Conservation (phyloP, 306 rosid species). For the Fragaria vesca region DNA sequence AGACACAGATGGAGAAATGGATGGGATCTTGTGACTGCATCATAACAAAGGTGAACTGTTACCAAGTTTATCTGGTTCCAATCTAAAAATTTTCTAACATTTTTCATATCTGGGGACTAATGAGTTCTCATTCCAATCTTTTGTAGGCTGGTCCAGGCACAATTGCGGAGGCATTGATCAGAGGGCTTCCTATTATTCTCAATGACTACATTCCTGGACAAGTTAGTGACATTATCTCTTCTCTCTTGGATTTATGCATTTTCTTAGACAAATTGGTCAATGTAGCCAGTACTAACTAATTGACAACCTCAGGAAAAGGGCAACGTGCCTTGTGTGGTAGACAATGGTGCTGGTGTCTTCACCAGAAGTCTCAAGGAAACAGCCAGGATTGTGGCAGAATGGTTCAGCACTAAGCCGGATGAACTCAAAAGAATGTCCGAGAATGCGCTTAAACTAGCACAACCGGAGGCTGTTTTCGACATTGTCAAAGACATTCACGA, state of each 20-base stretch:
- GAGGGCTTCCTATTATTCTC: constrained; percentile 95
- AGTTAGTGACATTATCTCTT: constrained; percentile 38
- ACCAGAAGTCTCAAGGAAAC: constrained; percentile 87
- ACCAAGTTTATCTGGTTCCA: not conserved
- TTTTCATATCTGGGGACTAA: constrained; percentile 12
- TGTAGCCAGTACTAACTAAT: constrained; percentile 5
- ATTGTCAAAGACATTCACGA: constrained; percentile 87
- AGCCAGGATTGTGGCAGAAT: constrained; percentile 68
- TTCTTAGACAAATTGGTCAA: not conserved
- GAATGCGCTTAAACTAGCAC: constrained; percentile 82
- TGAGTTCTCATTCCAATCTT: constrained; percentile 8
- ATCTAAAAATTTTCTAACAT: not conserved
- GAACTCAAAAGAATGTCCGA: constrained; percentile 68
- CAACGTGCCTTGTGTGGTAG: constrained; percentile 90
- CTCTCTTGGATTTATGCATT: not conserved
- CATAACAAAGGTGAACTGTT: constrained; percentile 76
- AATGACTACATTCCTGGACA: constrained; percentile 98
- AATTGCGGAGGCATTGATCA: constrained; percentile 92
- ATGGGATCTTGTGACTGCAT: constrained; percentile 99
- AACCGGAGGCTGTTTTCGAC: constrained; percentile 93
- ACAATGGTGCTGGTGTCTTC: constrained; percentile 96
- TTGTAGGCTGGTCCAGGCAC: constrained; percentile 98
- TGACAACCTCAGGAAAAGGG: constrained; percentile 74
- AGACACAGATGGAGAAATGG: constrained; percentile 92
- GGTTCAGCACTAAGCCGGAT: constrained; percentile 82